Evolutionary conservation across 805 yeast genomes (phyloP).

Genomic region (Kodamaea kaohsiungensis): DNA sequence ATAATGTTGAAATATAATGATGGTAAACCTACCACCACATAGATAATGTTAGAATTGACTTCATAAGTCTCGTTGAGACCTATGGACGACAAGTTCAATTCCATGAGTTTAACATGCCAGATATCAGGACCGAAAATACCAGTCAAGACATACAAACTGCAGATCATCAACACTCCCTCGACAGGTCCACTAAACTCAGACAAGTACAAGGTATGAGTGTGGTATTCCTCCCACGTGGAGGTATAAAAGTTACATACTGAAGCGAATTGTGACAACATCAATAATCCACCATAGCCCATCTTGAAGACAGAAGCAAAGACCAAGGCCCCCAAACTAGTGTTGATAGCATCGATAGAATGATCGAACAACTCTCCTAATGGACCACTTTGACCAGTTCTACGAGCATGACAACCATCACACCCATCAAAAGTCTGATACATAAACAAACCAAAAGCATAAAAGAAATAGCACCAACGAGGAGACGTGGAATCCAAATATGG

Average conservation of each 20-base stretch:
- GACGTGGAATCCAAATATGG: slow-evolving; percentile 59
- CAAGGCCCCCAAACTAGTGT: slow-evolving; percentile 77
- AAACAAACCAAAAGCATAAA: slow-evolving; percentile 80
- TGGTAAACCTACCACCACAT: slow-evolving; percentile 52
- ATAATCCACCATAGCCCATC: slow-evolving; percentile 65
- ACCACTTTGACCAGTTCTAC: slow-evolving; percentile 92
- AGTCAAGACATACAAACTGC: slow-evolving; percentile 55
- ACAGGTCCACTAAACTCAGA: slow-evolving; percentile 91
- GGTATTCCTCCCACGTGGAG: slow-evolving; percentile 95
- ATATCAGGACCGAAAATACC: slow-evolving; percentile 68
- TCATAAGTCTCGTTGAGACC: slow-evolving; percentile 26
- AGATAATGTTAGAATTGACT: slow-evolving; percentile 44
- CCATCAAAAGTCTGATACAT: slow-evolving; percentile 95
- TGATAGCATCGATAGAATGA: slow-evolving; percentile 74
- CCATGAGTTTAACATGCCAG: slow-evolving; percentile 55
- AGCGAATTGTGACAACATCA: slow-evolving; percentile 68
- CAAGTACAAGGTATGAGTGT: slow-evolving; percentile 78
- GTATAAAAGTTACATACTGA: slow-evolving; percentile 79
- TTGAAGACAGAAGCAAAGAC: slow-evolving; percentile 77
- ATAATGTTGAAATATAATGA: slow-evolving; percentile 64
- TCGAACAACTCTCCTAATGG: slow-evolving; percentile 95
- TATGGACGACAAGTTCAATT: slow-evolving; percentile 38
- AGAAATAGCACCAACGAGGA: slow-evolving; percentile 76
- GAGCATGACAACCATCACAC: slow-evolving; percentile 93
- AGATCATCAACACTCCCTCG: slow-evolving; percentile 79